A percentile compares a stretch with the other conserved stretches of the same genome.
phyloP scores from a whole-genome alignment of 371 early-diverging fungal genomes.

The Mucor racemosus region DNA sequence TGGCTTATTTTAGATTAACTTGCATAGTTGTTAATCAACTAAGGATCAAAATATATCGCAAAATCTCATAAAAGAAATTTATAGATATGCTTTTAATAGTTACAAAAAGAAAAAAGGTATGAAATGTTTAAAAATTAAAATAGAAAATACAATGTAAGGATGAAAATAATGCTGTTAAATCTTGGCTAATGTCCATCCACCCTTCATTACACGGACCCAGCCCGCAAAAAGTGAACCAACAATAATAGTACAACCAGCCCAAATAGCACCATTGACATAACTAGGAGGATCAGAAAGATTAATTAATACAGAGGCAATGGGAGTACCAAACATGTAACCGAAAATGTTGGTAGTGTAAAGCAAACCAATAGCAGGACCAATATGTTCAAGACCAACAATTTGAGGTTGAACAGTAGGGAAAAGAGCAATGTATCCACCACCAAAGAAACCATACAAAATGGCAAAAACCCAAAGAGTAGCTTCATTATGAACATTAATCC shows the following conservation, averaged over 20 bases:
- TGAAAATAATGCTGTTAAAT: slow-evolving; percentile 23
- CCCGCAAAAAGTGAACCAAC: slow-evolving; percentile 37
- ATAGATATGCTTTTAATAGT: not conserved
- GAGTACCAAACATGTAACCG: slow-evolving; percentile 61
- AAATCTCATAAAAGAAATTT: not conserved
- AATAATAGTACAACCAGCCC: slow-evolving; percentile 35
- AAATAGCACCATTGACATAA: slow-evolving; percentile 39
- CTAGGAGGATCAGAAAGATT: slow-evolving; percentile 34
- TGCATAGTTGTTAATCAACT: no score
- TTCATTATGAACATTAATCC: slow-evolving; percentile 44
- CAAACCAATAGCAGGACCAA: slow-evolving; percentile 58
- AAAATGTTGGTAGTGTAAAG: slow-evolving; percentile 56
- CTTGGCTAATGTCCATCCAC: slow-evolving; percentile 28
- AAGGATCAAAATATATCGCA: no score
- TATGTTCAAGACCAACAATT: slow-evolving; percentile 52
- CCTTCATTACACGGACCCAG: slow-evolving; percentile 33
- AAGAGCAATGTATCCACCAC: slow-evolving; percentile 59
- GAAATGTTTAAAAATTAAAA: slow-evolving; percentile 37
- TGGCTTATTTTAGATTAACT: no score
- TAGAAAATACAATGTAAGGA: slow-evolving; percentile 45
- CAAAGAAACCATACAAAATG: slow-evolving; percentile 53
- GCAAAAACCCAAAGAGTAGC: slow-evolving; percentile 42
- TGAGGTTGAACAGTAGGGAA: slow-evolving; percentile 58
- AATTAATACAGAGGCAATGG: slow-evolving; percentile 51
- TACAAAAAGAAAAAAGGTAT: slow-evolving; percentile 38